These are phyloP conservation scores for Alternaria novae-zelandiae DNA, from an alignment of 2,329 filamentous ascomycete species.

Conservation along the genomic window DNA sequence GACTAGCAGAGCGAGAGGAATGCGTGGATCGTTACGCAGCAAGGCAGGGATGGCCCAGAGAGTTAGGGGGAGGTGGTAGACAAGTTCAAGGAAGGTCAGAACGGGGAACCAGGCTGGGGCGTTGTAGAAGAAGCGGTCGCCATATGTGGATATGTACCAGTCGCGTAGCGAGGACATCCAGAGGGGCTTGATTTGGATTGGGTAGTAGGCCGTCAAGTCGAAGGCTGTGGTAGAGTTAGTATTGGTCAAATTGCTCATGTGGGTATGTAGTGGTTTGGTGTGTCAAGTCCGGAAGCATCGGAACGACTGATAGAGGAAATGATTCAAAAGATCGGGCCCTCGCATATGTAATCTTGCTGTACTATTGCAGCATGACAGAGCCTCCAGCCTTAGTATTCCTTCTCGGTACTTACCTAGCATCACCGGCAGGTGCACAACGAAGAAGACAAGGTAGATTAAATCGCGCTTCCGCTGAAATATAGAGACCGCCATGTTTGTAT, in stretches of 20 bases:
- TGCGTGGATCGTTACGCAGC: constrained; percentile 61
- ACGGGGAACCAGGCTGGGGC: constrained; percentile 66
- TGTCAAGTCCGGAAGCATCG: neutral
- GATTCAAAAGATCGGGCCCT: neutral
- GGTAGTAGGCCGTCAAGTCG: constrained; percentile 67
- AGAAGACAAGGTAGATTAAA: constrained; percentile 64
- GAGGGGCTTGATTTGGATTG: constrained; percentile 55
- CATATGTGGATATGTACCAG: constrained; percentile 67
- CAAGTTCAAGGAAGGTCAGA: constrained; percentile 64
- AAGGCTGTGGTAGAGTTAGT: constrained; percentile 56
- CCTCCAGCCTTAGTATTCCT: neutral
- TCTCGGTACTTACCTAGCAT: constrained; percentile 59
- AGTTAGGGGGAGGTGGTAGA: constrained; percentile 67
- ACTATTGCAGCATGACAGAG: neutral
- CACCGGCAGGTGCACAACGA: constrained; percentile 66
- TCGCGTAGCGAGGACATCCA: constrained; percentile 59
- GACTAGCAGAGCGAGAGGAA: constrained; percentile 66
- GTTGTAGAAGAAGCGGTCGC: constrained; percentile 67
- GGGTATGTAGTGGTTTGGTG: neutral
- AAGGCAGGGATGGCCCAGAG: constrained; percentile 66
- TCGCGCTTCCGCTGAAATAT: constrained; percentile 53
- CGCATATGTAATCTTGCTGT: neutral
- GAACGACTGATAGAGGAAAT: neutral
- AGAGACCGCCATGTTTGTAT: constrained; percentile 29
- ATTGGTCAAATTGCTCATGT: neutral